Evolutionary conservation across 768 basidiomycete species (phyloP), one percentile per base, ranked within the genome.

Genomic region (Pseudohyphozyma bogoriensis): DNA sequence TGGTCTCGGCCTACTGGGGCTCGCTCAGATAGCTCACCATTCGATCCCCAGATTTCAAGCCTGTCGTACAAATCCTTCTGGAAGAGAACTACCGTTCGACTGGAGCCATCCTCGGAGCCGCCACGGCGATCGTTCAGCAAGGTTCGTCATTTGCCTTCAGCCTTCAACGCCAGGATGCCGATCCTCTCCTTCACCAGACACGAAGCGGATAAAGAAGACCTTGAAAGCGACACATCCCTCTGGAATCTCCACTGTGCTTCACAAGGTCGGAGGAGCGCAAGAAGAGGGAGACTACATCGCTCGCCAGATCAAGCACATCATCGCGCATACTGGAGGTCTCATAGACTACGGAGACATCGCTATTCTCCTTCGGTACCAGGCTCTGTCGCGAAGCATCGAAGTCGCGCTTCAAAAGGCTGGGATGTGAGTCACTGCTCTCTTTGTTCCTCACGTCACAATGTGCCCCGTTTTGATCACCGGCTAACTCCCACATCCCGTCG

Each of bases 61-160:
- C 77, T 1, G 83, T 83, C 0, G 65, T 77, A 60, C 84, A 87
- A 67, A 81, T 93, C 45, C 79, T 85, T 44, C 75, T 92, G 10
- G 88, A 91, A 71, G 78, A 88, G 69, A 91, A 90, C 70, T 93
- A 90, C 73, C 83, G 90, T 13, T 89, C 87, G 1, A 89, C 87
- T 0, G 83, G 78, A 0, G 77, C 83, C 1, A 90, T 93, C 57
- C 74, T 93, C 9, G 78, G 79, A 2, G 79, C 83, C 4, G 85
- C 85, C 54, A 69, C 87, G 9, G 86, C 86, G 2, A 83, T 93
- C 60, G 82, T 91, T n/a, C 76, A 83, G 0, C 84, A 90, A 82
- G 89, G 88, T 83, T 62, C 16, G 72, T n/a, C 65, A 26, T 11
- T 44, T n/a, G 15, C n/a, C 29, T 42, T 33, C 16, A 18, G 3